phyloP scores from a whole-genome alignment of 1,139 yeast species.

The Pichia sp. region DNA sequence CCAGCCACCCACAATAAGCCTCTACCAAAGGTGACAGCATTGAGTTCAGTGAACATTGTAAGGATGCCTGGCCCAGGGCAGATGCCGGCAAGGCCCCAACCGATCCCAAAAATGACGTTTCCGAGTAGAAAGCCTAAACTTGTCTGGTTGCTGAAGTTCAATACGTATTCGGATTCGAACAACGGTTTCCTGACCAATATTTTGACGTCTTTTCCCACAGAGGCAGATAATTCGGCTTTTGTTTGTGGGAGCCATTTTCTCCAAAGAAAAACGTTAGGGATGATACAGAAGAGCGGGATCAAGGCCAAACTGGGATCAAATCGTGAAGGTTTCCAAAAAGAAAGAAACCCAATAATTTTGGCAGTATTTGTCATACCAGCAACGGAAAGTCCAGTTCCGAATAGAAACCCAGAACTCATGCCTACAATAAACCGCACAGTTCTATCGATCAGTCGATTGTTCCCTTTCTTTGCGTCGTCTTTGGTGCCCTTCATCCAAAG shows the following conservation, averaged over 20 bases:
- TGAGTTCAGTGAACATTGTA: slow-evolving; percentile 16
- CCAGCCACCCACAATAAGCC: slow-evolving; percentile 21
- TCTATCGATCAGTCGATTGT: neutral
- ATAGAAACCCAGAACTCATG: slow-evolving; percentile 37
- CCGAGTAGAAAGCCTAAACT: slow-evolving; percentile 36
- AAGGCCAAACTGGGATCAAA: slow-evolving; percentile 45
- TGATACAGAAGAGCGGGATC: slow-evolving; percentile 40
- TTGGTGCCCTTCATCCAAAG: slow-evolving; percentile 1
- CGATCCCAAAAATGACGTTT: slow-evolving; percentile 40
- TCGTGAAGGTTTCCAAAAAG: slow-evolving; percentile 33
- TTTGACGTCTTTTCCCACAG: neutral
- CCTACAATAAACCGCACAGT: slow-evolving; percentile 30
- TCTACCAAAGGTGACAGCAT: slow-evolving; percentile 12
- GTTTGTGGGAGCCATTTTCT: slow-evolving; percentile 18
- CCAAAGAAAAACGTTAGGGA: slow-evolving; percentile 42
- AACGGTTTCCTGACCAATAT: slow-evolving; percentile 26
- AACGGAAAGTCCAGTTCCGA: slow-evolving; percentile 43
- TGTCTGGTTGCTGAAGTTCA: slow-evolving; percentile 26
- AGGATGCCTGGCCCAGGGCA: slow-evolving; percentile 47
- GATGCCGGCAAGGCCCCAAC: slow-evolving; percentile 46
- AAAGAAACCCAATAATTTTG: slow-evolving; percentile 43
- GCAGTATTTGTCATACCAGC: slow-evolving; percentile 44
- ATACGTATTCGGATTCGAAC: slow-evolving; percentile 20
- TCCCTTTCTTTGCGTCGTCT: neutral
- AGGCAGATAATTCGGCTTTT: neutral